Conservation (phyloP, 2,329 filamentous ascomycete genomes). For the Neonectria coccinea region DNA sequence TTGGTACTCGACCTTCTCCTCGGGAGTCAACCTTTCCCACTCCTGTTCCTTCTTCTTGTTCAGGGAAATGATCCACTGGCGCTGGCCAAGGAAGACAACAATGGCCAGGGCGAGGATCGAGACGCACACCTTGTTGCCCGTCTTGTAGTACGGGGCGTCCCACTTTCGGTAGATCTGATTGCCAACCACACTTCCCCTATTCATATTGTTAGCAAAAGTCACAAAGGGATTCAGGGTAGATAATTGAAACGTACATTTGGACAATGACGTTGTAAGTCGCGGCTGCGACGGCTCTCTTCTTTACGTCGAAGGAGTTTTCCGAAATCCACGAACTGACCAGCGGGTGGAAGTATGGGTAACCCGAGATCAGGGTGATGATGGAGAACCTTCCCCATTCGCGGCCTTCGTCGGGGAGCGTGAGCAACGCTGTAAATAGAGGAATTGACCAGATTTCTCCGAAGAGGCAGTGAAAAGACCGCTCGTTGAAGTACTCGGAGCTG, state of each 20-base stretch:
- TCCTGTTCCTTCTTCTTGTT: constrained; percentile 61
- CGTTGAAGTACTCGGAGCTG: constrained; percentile 66
- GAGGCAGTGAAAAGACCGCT: constrained; percentile 65
- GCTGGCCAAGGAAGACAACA: constrained; percentile 61
- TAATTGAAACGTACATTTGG: constrained; percentile 49
- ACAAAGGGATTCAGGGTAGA: rapidly evolving
- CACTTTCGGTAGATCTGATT: constrained; percentile 63
- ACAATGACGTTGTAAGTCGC: constrained; percentile 62
- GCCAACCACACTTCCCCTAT: constrained; percentile 54
- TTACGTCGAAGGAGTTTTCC: constrained; percentile 62
- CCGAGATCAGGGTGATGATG: constrained; percentile 64
- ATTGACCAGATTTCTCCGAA: constrained; percentile 65
- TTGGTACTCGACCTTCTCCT: constrained; percentile 60
- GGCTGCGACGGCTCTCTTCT: constrained; percentile 61
- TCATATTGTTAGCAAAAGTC: constrained; percentile 12
- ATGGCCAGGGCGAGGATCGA: constrained; percentile 62
- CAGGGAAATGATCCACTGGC: constrained; percentile 56
- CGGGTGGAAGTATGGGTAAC: constrained; percentile 70
- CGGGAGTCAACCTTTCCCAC: constrained; percentile 60
- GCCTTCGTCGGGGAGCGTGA: constrained; percentile 60
- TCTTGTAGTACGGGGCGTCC: constrained; percentile 68
- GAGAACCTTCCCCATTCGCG: constrained; percentile 65
- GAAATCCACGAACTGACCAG: constrained; percentile 64
- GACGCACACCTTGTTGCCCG: constrained; percentile 68
- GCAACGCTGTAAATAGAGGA: constrained; percentile 63